These are phyloP conservation scores for Pleurotus ostreatus DNA, from an alignment of 768 basidiomycete species.

Conservation along the genomic window DNA sequence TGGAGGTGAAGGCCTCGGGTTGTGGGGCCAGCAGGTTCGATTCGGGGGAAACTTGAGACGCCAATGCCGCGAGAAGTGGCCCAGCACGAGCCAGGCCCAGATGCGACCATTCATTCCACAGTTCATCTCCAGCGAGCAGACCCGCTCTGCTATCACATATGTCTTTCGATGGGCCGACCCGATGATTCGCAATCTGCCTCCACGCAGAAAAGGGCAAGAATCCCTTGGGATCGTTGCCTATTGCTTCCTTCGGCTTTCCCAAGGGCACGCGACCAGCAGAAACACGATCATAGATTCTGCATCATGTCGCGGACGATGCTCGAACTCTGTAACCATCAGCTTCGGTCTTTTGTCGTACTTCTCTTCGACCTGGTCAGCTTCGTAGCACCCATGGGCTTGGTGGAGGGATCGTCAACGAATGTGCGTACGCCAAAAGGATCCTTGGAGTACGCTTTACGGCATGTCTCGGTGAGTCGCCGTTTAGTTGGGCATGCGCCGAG, in stretches of 20 bases:
- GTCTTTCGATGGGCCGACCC: no score
- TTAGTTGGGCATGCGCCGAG: no score
- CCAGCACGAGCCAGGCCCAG: constrained; percentile 1
- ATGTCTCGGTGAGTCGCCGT: no score
- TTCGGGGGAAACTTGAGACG: not conserved
- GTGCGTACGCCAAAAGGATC: no score
- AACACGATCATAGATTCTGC: constrained; percentile 6
- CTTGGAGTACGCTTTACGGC: no score
- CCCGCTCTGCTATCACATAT: no score
- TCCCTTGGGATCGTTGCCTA: no score
- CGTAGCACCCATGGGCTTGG: not conserved
- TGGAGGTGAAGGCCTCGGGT: not conserved
- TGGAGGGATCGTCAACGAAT: not conserved
- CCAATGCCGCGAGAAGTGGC: not conserved
- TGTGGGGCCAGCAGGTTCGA: not conserved
- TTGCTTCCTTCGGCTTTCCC: not conserved
- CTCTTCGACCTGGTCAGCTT: not conserved
- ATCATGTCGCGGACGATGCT: constrained; percentile 6
- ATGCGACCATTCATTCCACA: constrained; percentile 5
- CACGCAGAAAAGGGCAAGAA: no score
- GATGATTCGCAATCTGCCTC: no score
- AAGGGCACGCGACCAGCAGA: constrained; percentile 1
- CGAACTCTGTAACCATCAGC: not conserved
- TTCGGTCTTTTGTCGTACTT: not conserved
- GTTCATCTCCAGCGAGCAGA: no score